Percentiles rank a stretch among this genome's conserved stretches.
Conservation (phyloP, 306 rosid species). For the Begonia peltatifolia region DNA sequence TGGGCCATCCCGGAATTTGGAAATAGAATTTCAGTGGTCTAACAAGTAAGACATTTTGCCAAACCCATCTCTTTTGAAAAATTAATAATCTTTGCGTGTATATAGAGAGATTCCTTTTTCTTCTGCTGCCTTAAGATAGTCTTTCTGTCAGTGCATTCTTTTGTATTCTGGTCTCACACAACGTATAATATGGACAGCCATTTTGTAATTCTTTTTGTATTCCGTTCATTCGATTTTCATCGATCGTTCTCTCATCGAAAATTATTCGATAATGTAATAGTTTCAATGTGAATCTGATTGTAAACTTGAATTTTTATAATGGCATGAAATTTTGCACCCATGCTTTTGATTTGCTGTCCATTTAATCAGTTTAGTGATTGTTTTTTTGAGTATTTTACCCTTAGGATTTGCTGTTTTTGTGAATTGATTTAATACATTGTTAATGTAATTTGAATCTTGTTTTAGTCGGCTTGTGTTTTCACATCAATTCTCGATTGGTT, state of each 20-base stretch:
- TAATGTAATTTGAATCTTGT: too few relatives aligned
- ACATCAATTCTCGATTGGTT: too few relatives aligned
- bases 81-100: slow-evolving; percentile 33
- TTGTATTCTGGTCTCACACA: slow-evolving; percentile 2
- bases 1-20: slow-evolving; percentile 79
- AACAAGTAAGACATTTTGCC: slow-evolving; percentile 32
- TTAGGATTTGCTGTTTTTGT: too few relatives aligned
- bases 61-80: slow-evolving; percentile 23
- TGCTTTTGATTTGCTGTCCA: too few relatives aligned
- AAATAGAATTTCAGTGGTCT: slow-evolving; percentile 99
- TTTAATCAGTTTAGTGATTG: too few relatives aligned
- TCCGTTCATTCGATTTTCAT: slow-evolving; percentile 12
- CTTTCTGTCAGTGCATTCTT: slow-evolving; percentile 19
- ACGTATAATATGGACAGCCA: too few relatives aligned
- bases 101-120: slow-evolving; percentile 32
- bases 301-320: background rate
- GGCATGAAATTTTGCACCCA: too few relatives aligned
- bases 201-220: slow-evolving; percentile 15
- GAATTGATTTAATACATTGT: too few relatives aligned
- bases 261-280: slow-evolving; percentile 7
- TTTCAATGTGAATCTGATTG: slow-evolving; percentile 6
- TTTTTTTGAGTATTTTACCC: too few relatives aligned
- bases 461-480: too few relatives aligned
- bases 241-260: slow-evolving; percentile 1
- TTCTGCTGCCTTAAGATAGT: slow-evolving; percentile 18